These are phyloP conservation scores for Xylariaceae sp. DNA, from an alignment of 2,329 filamentous ascomycete species.

Conservation along the genomic window DNA sequence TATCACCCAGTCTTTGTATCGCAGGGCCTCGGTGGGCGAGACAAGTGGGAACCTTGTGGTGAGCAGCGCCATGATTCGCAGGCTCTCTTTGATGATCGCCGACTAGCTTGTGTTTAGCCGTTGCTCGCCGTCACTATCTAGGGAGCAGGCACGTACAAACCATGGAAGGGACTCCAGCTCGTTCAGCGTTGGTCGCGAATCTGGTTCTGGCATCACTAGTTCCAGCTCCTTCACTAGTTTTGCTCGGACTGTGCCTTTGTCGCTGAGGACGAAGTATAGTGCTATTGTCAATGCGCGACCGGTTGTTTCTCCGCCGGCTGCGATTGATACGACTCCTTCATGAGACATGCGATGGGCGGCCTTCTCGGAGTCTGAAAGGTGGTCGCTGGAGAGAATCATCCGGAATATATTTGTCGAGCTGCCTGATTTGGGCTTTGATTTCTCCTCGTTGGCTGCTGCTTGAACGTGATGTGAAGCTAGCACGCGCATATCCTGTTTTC, in stretches of 20 bases:
- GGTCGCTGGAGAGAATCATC: not conserved
- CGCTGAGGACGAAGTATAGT: not conserved
- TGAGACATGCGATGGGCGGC: not conserved
- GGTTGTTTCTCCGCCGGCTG: conserved; percentile 1
- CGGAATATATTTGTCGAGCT: not conserved
- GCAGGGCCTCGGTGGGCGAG: conserved; percentile 1
- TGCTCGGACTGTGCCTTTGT: not conserved
- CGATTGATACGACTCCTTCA: not conserved
- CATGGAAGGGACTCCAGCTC: not conserved
- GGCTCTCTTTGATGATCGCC: conserved; percentile 11
- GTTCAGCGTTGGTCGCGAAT: not conserved
- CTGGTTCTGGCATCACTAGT: not conserved
- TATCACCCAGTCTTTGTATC: conserved; percentile 4
- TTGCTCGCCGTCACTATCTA: not conserved
- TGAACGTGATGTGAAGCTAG: not conserved
- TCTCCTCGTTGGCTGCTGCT: not conserved
- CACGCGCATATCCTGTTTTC: not conserved
- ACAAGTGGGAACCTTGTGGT: conserved; percentile 10
- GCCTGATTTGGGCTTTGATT: too few relatives aligned
- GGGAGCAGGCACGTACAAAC: not conserved
- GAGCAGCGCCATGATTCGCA: conserved; percentile 7
- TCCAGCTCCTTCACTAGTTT: not conserved
- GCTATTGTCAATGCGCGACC: not conserved
- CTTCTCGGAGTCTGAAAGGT: not conserved
- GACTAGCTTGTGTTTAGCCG: not conserved